A percentile compares a stretch with the other conserved stretches of the same genome.
phyloP scores from a whole-genome alignment of 176 grass and related monocot species.

The Triticum monococcum region DNA sequence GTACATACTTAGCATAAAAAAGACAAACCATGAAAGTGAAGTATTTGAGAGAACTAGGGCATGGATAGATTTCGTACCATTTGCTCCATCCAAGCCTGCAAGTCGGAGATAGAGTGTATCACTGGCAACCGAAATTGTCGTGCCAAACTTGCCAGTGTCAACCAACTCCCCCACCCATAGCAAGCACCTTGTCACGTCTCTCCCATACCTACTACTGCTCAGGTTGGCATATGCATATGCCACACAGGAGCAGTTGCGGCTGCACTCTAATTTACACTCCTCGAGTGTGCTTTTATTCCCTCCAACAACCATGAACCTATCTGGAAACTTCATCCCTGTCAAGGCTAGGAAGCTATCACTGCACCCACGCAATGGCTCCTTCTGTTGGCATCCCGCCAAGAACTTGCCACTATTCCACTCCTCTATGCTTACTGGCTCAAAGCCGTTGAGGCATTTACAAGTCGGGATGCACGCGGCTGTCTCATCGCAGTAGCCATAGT shows the following conservation, averaged over 20 bases:
- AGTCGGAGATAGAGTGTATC: slow-evolving; percentile 42
- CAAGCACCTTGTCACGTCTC: background rate
- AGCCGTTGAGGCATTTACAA: background rate
- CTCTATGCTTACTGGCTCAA: too few species aligned
- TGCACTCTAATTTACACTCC: slow-evolving; percentile 25
- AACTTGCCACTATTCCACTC: too few species aligned
- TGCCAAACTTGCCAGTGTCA: background rate
- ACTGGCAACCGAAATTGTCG: fast-evolving
- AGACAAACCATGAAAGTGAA: background rate
- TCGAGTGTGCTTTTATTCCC: too few species aligned
- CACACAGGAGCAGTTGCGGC: slow-evolving; percentile 42
- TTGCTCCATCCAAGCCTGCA: background rate
- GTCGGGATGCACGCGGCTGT: background rate
- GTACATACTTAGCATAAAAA: too few species aligned
- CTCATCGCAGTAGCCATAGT: slow-evolving; percentile 9
- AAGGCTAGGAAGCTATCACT: too few species aligned
- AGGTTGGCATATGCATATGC: slow-evolving; percentile 30
- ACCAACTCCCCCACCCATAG: slow-evolving; percentile 30
- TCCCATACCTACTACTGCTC: background rate
- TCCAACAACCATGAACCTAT: too few species aligned
- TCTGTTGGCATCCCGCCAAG: too few species aligned
- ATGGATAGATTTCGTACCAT: too few species aligned
- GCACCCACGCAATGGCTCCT: too few species aligned
- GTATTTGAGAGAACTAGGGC: too few species aligned
- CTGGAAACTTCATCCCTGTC: too few species aligned